Evolutionary conservation across 352 stramenopile genomes (phyloP), one percentile per base, ranked within the genome.

Genomic region (Phytophthora meadii): DNA sequence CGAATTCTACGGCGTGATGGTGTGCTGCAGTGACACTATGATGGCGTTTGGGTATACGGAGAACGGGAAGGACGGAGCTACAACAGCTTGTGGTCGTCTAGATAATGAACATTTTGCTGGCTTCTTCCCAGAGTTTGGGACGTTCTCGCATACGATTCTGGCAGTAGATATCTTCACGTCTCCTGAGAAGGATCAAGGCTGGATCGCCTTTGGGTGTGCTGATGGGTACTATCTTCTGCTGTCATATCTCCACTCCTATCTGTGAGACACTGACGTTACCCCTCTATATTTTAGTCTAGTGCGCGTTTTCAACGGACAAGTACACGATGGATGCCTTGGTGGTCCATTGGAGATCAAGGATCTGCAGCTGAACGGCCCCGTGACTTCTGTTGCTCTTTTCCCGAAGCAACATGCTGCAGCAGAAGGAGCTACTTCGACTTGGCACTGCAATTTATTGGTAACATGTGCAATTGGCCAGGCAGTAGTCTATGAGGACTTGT

Each of bases 111-210:
- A 92, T 17, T 90, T 94, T 51, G 77, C 74, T 10, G 30, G 42
- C 0, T 94, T 90, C 52, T 92, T 94, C 56, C 83, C 86, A 9
- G 82, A 92, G 39, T 79, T 94, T 44, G 79, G 68, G 4, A 55
- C 76, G 14, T 91, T 93, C 48, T 53, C 62, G 12, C 73, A 87
- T 46, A 80, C 79, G 1, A 76, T 92, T 19, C 45, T 93, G 32
- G 64, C 76, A 4, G 75, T 89, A 10, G 76, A 91, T 59, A 55
- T 64, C 27, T 62, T 86, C 17, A 50, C 53, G 12, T 32, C 72
- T 0, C 45, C 55, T 9, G 47, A 60, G 9, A 65, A 56, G 17
- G 68, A 81, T 12, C 52, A 72, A 25, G 81, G 74, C 12, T 87
- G 70, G 70, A 54, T 89, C 40, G 79, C 70, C 9, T 85, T 93